Base-by-base conservation (phyloP, 768 basidiomycete species). In the Phlebiopsis flavidoalba region DNA sequence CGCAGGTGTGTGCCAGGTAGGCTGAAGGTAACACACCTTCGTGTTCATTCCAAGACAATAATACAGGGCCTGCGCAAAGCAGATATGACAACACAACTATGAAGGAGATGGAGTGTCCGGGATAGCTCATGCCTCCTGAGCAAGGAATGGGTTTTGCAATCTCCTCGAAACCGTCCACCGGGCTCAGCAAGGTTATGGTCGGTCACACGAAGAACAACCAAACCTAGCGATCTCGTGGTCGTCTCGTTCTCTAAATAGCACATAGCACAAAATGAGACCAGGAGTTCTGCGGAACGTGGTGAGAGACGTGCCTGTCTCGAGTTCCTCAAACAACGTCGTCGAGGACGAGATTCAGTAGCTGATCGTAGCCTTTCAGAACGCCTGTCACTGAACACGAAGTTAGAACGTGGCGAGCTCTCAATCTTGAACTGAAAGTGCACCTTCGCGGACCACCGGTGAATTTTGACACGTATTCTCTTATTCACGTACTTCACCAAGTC, bases 361-460 rank as follows among this genome's bases (percentile, higher is more conserved):
- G 95, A 75, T 98, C 97, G 68, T 86, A 98, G 24, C 97, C 97
- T 75, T 99, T 99, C 63, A 99, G 75, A 17, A 91, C 82, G 3
- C 97, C 97, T 8, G 85, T 90, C 56, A 98, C 96, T 98, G 26
- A 31, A 31, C 26, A 31, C 26, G 6, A 31, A 31, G 67, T 21
- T 21, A 54, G 61, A 21, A 53, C 36, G 36, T 53, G 59, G 60
- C 60, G 50, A 58, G 31, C 7, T 36, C 33, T 15, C 17, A 49
- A 51, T n/a, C 19, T 31, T 54, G 47, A 40, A 48, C 26, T 12
- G 19, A 15, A 52, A 21, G 1, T 60, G 54, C 62, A 92, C 95
- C 95, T 83, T 99, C 95, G 45, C 97, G 79, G n/a, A 43, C 96
- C 96, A 48, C 97, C 97, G n/a, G 93, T 93, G 71, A 99, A 98